Conservation (phyloP, 352 stramenopile genomes). For the Phytopythium delawarense region DNA sequence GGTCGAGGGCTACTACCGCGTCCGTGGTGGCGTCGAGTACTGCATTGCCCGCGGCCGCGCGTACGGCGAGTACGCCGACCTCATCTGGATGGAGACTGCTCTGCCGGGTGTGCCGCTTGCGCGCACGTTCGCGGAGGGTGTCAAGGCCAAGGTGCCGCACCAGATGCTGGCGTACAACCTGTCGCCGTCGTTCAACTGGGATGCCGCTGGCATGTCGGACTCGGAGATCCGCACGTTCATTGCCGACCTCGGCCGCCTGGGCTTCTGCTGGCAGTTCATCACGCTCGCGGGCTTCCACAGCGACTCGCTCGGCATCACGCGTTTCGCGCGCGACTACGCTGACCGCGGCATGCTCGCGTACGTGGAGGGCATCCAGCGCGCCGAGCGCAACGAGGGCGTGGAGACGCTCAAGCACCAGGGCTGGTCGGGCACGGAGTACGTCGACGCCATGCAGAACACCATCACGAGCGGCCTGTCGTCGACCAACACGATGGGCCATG, state of each 20-base stretch:
- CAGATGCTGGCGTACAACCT: slow-evolving; percentile 99
- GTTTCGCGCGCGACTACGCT: slow-evolving; percentile 92
- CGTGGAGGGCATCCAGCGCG: slow-evolving; percentile 95
- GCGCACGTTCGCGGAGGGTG: slow-evolving; percentile 91
- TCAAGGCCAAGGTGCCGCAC: slow-evolving; percentile 90
- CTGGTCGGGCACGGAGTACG: slow-evolving; percentile 96
- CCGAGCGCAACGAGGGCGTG: slow-evolving; percentile 93
- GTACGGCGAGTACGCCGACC: slow-evolving; percentile 94
- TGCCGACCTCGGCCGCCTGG: slow-evolving; percentile 92
- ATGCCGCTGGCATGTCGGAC: slow-evolving; percentile 95
- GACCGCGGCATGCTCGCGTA: slow-evolving; percentile 93
- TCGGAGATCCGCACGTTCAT: slow-evolving; percentile 93
- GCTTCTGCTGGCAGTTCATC: slow-evolving; percentile 99
- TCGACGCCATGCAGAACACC: slow-evolving; percentile 96
- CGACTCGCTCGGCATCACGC: slow-evolving; percentile 95
- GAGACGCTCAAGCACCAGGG: slow-evolving; percentile 98
- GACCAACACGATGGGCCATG: slow-evolving; percentile 96
- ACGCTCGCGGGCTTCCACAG: slow-evolving; percentile 98
- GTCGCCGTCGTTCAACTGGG: slow-evolving; percentile 98
- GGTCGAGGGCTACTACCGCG: slow-evolving; percentile 97
- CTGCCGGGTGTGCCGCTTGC: slow-evolving; percentile 94
- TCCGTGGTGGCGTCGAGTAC: slow-evolving; percentile 95
- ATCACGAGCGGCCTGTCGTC: slow-evolving; percentile 94
- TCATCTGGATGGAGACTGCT: slow-evolving; percentile 99
- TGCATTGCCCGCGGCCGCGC: slow-evolving; percentile 94